Conservation (phyloP, 192 early-diverging fungal genomes). For the Backusella psychrophila region DNA sequence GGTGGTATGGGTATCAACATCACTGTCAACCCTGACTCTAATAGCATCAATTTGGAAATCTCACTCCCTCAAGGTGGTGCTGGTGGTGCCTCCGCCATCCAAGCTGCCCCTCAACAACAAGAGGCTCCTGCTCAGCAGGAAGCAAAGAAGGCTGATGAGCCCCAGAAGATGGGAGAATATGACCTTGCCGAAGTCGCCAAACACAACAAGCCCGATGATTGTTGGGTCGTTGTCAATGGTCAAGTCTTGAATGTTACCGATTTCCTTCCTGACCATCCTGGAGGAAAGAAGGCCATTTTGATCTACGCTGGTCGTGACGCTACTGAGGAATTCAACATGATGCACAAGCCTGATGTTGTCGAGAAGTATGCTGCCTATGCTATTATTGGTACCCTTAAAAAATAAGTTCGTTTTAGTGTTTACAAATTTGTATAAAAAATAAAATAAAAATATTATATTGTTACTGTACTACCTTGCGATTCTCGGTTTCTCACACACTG, state of each 20-base stretch:
- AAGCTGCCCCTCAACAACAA: slow-evolving; percentile 26
- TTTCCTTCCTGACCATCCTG: slow-evolving; percentile 80
- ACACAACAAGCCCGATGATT: slow-evolving; percentile 78
- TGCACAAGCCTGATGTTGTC: slow-evolving; percentile 81
- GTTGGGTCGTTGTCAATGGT: slow-evolving; percentile 87
- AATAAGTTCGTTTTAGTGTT: slow-evolving; percentile 14
- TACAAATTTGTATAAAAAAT: slow-evolving; percentile 23
- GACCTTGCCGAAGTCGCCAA: slow-evolving; percentile 79
- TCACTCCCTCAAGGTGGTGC: slow-evolving; percentile 42
- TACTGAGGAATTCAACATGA: slow-evolving; percentile 82
- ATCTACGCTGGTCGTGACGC: slow-evolving; percentile 85
- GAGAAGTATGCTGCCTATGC: slow-evolving; percentile 61
- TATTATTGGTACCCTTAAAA: slow-evolving; percentile 39
- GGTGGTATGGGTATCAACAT: slow-evolving; percentile 64
- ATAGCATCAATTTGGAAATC: slow-evolving; percentile 52
- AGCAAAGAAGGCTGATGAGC: slow-evolving; percentile 29
- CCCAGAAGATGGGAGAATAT: slow-evolving; percentile 48
- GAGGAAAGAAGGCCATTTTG: slow-evolving; percentile 83
- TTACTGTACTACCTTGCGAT: neutral
- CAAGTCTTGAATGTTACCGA: slow-evolving; percentile 75
- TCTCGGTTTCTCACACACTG: slow-evolving; percentile 1
- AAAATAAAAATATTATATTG: slow-evolving; percentile 3
- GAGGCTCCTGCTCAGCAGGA: slow-evolving; percentile 37
- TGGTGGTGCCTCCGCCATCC: neutral
- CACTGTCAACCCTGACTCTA: slow-evolving; percentile 49